phyloP scores from a whole-genome alignment of 495 filamentous ascomycete genomes.

The Geopyxis carbonaria region DNA sequence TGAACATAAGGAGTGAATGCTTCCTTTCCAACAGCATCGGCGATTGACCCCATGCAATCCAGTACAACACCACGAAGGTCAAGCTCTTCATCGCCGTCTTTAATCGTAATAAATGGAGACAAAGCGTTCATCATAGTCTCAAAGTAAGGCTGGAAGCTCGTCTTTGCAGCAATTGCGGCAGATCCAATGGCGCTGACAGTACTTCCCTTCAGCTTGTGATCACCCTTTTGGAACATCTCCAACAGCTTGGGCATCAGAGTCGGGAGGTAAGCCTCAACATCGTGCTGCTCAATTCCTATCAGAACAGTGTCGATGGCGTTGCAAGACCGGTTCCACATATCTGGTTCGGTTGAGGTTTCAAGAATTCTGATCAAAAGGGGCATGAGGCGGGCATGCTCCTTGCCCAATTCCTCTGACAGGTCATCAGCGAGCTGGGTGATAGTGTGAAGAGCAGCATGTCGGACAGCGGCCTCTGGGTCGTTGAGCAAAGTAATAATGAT shows the following conservation, averaged over 20 bases:
- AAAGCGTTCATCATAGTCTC: conserved; percentile 71
- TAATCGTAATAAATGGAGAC: conserved; percentile 64
- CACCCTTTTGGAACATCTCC: conserved; percentile 58
- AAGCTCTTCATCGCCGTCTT: conserved; percentile 77
- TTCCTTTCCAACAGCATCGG: conserved; percentile 67
- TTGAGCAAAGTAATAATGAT: conserved; percentile 68
- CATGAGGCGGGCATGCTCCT: conserved; percentile 67
- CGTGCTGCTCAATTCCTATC: conserved; percentile 69
- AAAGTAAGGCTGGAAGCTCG: conserved; percentile 79
- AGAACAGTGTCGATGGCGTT: conserved; percentile 82
- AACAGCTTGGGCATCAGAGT: conserved; percentile 72
- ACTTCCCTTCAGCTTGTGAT: conserved; percentile 76
- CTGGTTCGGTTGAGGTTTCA: conserved; percentile 52
- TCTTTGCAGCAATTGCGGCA: conserved; percentile 65
- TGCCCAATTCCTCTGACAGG: conserved; percentile 68
- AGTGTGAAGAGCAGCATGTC: conserved; percentile 68
- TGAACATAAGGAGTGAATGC: conserved; percentile 79
- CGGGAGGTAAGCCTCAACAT: conserved; percentile 62
- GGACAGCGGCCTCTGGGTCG: conserved; percentile 63
- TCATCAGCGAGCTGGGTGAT: conserved; percentile 84
- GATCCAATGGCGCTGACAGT: conserved; percentile 81
- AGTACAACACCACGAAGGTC: conserved; percentile 75
- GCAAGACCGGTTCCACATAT: conserved; percentile 77
- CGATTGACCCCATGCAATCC: conserved; percentile 84
- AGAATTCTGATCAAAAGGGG: conserved; percentile 73